phyloP scores from a whole-genome alignment of 352 stramenopile species.

The Plasmopara muralis region DNA sequence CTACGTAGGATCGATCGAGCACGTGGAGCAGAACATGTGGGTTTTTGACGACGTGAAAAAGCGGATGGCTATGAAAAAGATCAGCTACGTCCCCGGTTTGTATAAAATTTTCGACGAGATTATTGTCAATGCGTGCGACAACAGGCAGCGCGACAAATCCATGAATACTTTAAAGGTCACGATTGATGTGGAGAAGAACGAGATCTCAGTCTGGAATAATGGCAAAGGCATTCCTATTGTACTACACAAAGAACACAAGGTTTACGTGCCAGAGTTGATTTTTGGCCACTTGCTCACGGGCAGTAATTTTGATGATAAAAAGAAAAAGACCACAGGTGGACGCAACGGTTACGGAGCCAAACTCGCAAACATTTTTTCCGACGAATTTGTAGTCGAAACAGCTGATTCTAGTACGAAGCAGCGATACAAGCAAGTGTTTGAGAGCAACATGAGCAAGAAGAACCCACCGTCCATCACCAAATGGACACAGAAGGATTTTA shows the following conservation, averaged over 20 bases:
- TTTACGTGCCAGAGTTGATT: constrained; percentile 97
- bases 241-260: constrained; percentile 95
- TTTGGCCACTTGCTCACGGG: constrained; percentile 97
- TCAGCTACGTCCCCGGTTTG: constrained; percentile 93
- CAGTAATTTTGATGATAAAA: constrained; percentile 97
- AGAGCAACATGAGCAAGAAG: constrained; percentile 92
- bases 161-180: constrained; percentile 93
- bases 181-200: constrained; percentile 88
- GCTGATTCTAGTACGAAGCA: constrained; percentile 89
- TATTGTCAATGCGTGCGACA: constrained; percentile 99
- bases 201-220: constrained; percentile 97
- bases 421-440: constrained; percentile 90
- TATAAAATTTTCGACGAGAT: constrained; percentile 99
- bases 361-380: constrained; percentile 99
- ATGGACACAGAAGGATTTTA: constrained; percentile 88
- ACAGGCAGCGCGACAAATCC: constrained; percentile 98
- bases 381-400: constrained; percentile 98
- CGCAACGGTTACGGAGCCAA: constrained; percentile 98
- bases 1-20: constrained; percentile 96
- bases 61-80: constrained; percentile 89
- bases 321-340: constrained; percentile 93
- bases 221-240: constrained; percentile 96
- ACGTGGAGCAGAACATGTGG: constrained; percentile 88
- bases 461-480: constrained; percentile 82
- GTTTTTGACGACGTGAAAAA: constrained; percentile 88